phyloP scores from a whole-genome alignment of 1,284 basidiomycete species.

The Moesziomyces parantarcticus region DNA sequence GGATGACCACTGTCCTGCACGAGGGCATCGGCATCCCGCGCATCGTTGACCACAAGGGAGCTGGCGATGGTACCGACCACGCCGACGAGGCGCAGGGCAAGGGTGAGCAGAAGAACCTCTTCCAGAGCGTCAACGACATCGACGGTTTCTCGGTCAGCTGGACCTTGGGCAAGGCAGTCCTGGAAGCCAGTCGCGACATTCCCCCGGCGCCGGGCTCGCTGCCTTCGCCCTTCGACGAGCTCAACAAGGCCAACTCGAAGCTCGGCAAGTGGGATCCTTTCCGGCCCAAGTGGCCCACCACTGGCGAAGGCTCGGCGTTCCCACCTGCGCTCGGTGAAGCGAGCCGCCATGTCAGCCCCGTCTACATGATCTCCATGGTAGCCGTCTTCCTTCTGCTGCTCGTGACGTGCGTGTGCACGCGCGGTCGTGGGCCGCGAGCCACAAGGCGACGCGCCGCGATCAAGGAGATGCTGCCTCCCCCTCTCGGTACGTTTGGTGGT shows the following conservation, averaged over 20 bases:
- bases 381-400: conserved; percentile 44
- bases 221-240: conserved; percentile 40
- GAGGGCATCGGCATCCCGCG: conserved; percentile 95
- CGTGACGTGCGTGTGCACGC: conserved; percentile 47
- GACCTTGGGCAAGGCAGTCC: conserved; percentile 97
- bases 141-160: conserved; percentile 93
- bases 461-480: conserved; percentile 52
- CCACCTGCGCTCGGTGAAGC: conserved; percentile 33
- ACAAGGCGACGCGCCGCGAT: conserved; percentile 40
- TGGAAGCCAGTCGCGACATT: conserved; percentile 81
- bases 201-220: conserved; percentile 47
- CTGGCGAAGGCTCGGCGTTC: conserved; percentile 46
- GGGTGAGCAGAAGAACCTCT: conserved; percentile 70
- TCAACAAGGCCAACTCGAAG: conserved; percentile 38
- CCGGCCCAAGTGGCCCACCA: conserved; percentile 43
- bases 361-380: conserved; percentile 34
- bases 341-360: conserved; percentile 28
- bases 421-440: conserved; percentile 47
- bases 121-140: conserved; percentile 92
- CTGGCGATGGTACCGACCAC: conserved; percentile 58
- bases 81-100: conserved; percentile 58
- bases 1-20: conserved; percentile 95
- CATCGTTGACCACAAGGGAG: conserved; percentile 76
- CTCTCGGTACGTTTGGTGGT: conserved; percentile 47
- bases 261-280: conserved; percentile 46